A percentile compares a stretch with the other conserved stretches of the same genome.
Conservation (phyloP, 441 rosid genomes). For the Syzygium syzygioides region DNA sequence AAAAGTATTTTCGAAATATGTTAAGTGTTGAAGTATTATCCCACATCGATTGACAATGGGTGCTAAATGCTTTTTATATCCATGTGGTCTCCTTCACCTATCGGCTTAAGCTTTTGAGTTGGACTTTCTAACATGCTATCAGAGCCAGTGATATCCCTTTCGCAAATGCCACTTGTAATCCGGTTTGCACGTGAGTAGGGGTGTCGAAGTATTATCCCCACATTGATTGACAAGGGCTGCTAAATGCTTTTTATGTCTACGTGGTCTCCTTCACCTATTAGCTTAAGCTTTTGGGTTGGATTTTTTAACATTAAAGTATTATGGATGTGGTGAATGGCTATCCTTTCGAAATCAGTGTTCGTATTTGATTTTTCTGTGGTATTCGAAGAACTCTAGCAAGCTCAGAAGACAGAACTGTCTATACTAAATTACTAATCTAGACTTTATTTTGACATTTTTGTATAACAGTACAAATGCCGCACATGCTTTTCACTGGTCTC, state of each 20-base stretch:
- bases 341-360: background rate
- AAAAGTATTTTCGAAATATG: background rate
- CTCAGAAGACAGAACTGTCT: background rate
- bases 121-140: no score
- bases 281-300: background rate
- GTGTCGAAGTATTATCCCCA: background rate
- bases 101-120: no score
- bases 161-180: no score
- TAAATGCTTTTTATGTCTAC: background rate
- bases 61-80: no score
- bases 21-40: no score
- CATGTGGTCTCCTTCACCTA: no score
- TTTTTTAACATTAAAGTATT: background rate
- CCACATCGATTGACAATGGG: no score
- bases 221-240: accelerated
- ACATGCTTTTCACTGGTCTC: conserved; percentile 84
- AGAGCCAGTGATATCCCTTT: no score
- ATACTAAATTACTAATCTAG: background rate
- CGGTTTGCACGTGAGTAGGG: no score
- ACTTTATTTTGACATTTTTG: background rate
- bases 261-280: background rate
- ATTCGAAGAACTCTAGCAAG: background rate
- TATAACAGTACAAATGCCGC: conserved; percentile 78
- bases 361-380: background rate
- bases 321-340: background rate